Conservation (phyloP, 805 yeast species). For the Lipomyces kockii region DNA sequence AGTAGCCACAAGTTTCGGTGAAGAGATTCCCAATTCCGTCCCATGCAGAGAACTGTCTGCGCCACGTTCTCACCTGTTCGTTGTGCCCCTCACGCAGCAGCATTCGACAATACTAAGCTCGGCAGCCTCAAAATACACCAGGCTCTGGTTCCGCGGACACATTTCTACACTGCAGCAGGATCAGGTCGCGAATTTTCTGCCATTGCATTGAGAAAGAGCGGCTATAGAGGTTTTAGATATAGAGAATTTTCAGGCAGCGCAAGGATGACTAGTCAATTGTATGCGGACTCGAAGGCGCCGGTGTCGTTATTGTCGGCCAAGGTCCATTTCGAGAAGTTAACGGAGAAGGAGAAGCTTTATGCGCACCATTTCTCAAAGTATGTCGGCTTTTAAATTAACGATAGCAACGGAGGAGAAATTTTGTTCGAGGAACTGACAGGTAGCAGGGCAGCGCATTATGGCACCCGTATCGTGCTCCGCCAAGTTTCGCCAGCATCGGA, state of each 20-base stretch:
- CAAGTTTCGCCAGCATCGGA: slow-evolving; percentile 86
- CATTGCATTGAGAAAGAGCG: background rate
- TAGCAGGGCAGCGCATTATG: slow-evolving; percentile 71
- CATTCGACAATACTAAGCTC: background rate
- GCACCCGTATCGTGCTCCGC: slow-evolving; percentile 76
- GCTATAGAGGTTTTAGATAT: background rate
- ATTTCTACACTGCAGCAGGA: background rate
- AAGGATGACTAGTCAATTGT: slow-evolving; percentile 1
- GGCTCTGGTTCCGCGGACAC: background rate
- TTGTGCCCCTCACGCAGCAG: background rate
- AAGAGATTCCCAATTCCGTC: too few species aligned
- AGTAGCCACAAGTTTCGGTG: background rate
- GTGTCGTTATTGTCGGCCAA: slow-evolving; percentile 71
- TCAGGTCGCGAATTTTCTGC: background rate
- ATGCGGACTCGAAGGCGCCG: slow-evolving; percentile 70
- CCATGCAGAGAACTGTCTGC: background rate
- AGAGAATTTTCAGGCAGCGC: background rate
- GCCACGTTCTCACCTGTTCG: background rate
- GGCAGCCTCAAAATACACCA: background rate
- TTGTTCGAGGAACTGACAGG: background rate
- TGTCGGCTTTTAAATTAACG: background rate
- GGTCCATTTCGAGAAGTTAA: slow-evolving; percentile 67
- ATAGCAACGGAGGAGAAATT: too few species aligned
- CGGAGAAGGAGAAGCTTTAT: slow-evolving; percentile 64
- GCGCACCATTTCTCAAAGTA: slow-evolving; percentile 78